Evolutionary conservation across 805 yeast genomes (phyloP), one percentile per base, ranked within the genome.

Genomic region (Lipomyces starkeyi): DNA sequence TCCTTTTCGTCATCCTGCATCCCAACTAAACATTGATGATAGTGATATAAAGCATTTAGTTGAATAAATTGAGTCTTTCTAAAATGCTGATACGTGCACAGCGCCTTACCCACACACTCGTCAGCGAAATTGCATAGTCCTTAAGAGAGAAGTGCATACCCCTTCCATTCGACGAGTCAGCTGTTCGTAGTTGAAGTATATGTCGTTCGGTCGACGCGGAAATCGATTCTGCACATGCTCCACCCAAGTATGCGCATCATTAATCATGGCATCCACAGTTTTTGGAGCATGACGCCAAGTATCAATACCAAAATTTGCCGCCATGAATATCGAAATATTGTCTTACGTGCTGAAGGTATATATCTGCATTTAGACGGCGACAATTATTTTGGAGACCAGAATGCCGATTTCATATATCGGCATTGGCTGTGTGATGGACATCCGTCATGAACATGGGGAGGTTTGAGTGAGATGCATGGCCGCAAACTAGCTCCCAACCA

Each of bases 121-220:
- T 40, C 22, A 40, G 49, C 20, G 22, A 40, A 40, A 40, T 6
- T 2, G 49, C 7, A 14, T 5, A 40, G 49, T 3, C 9, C n/a
- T 27, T 27, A 27, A 59, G 9, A 3, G 13, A 49, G 2, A 52
- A 53, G 8, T 14, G 3, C 56, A 22, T 35, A 63, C 66, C 14
- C 43, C 43, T 54, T 54, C 29, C 20, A 63, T 47, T 9, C 53
- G 22, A 17, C 40, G 22, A 13, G 49, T 59, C 40, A 63, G 40
- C 32, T 59, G 40, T 11, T 34, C 25, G 37, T 63, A 59, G 56
- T 61, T 53, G 27, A 63, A 59, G 25, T 17, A 20, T 20, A 58
- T 47, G 37, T 53, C 62, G 27, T 35, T 53, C 8, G 59, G 62
- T 35, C 66, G 62, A 27, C 62, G 55, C 5, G 66, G 66, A 20